These are phyloP conservation scores for Trichoderma sp. DNA, from an alignment of 2,329 filamentous ascomycete genomes.

Conservation along the genomic window DNA sequence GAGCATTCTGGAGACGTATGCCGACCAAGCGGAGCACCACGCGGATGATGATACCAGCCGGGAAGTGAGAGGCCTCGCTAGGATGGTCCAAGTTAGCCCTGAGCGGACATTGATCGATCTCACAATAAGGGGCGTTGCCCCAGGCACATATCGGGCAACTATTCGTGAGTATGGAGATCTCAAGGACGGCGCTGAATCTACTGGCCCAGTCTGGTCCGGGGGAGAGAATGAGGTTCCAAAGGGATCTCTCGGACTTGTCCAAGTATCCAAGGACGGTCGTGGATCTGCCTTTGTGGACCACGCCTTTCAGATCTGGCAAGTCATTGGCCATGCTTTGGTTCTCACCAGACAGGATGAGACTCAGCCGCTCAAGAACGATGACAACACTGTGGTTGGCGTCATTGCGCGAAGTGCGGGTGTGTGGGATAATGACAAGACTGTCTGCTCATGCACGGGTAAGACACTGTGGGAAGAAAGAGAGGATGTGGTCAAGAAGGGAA, in stretches of 20 bases:
- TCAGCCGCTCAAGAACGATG: conserved; percentile 64
- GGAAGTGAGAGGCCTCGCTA: conserved; percentile 77
- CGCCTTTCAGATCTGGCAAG: conserved; percentile 86
- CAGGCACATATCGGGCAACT: conserved; percentile 79
- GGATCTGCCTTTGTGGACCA: conserved; percentile 79
- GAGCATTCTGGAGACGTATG: conserved; percentile 87
- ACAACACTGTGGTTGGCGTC: conserved; percentile 84
- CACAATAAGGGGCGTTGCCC: conserved; percentile 75
- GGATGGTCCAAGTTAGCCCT: conserved; percentile 87
- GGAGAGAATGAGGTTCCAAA: conserved; percentile 41
- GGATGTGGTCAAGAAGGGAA: conserved; percentile 84
- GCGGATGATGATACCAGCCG: conserved; percentile 39
- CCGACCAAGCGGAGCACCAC: conserved; percentile 51
- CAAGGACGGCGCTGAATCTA: conserved; percentile 74
- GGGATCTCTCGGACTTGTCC: conserved; percentile 66
- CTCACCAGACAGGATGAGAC: conserved; percentile 63
- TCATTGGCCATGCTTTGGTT: conserved; percentile 90
- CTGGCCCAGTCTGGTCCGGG: conserved; percentile 76
- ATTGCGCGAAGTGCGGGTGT: conserved; percentile 95
- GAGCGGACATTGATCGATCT: conserved; percentile 81
- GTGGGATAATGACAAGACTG: conserved; percentile 98
- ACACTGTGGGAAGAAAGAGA: conserved; percentile 96
- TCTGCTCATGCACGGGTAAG: conserved; percentile 97
- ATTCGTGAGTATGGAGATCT: conserved; percentile 87
- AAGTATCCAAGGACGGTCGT: conserved; percentile 71